A percentile compares a stretch with the other conserved stretches of the same genome.
Conservation (phyloP, 345 rosid genomes). For the Dovyalis caffra region DNA sequence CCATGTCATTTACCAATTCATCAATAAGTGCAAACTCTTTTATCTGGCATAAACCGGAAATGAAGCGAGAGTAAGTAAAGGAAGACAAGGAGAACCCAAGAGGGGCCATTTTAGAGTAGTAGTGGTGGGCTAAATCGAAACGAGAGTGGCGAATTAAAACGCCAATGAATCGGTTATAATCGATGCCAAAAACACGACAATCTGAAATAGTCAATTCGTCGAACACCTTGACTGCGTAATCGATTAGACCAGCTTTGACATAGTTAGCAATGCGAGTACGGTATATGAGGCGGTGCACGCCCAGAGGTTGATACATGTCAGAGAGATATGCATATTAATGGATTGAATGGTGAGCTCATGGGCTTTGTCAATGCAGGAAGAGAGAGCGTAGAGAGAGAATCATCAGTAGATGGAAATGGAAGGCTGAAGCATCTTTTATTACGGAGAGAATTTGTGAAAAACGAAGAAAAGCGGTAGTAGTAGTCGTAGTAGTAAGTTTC, state of each 20-base stretch:
- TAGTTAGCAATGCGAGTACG: slow-evolving; percentile 60
- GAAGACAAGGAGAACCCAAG: slow-evolving; percentile 75
- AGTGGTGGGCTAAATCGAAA: slow-evolving; percentile 66
- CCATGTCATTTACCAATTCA: slow-evolving; percentile 65
- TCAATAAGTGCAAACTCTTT: slow-evolving; percentile 58
- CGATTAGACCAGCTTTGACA: slow-evolving; percentile 73
- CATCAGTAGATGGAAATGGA: background rate
- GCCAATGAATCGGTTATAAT: slow-evolving; percentile 86
- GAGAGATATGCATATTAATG: slow-evolving; percentile 25
- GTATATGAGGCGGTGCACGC: slow-evolving; percentile 80
- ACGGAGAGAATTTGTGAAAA: background rate
- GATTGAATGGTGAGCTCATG: slow-evolving; percentile 6
- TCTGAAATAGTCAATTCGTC: slow-evolving; percentile 82
- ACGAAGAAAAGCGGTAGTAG: background rate
- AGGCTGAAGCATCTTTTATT: background rate
- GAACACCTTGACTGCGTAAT: slow-evolving; percentile 78
- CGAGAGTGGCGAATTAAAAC: slow-evolving; percentile 58
- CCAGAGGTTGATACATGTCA: slow-evolving; percentile 74
- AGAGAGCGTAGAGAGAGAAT: background rate
- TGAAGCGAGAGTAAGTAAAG: slow-evolving; percentile 90
- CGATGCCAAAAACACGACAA: slow-evolving; percentile 70
- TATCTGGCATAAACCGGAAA: slow-evolving; percentile 71
- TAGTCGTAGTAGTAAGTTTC: too few species aligned
- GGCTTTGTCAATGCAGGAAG: background rate
- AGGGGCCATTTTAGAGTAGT: slow-evolving; percentile 56